A percentile compares a stretch with the other conserved stretches of the same genome.
Conservation (phyloP, 1,284 basidiomycete genomes). For the Vanrija sp. region DNA sequence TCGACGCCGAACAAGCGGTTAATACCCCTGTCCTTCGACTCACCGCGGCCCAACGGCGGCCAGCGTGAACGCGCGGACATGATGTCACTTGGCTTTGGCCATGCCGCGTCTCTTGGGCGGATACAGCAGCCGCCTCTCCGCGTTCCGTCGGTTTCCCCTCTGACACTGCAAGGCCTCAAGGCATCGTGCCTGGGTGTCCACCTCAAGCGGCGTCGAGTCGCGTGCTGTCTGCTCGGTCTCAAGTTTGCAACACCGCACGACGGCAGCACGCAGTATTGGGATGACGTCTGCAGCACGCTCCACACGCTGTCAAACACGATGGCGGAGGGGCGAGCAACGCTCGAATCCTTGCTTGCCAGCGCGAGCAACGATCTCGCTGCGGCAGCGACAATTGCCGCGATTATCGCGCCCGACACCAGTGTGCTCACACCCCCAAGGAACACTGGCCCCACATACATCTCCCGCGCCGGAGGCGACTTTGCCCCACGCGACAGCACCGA, state of each 20-base stretch:
- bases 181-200: slow-evolving; percentile 39
- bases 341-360: slow-evolving; percentile 19
- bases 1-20: not conserved
- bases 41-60: no score
- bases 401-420: not conserved
- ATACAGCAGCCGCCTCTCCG: not conserved
- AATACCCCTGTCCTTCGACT: not conserved
- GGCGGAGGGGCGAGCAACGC: slow-evolving; percentile 11
- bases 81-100: not conserved
- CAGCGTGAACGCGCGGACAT: not conserved
- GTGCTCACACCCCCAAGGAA: not conserved
- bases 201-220: slow-evolving; percentile 34
- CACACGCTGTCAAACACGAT: slow-evolving; percentile 18
- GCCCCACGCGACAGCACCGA: slow-evolving; percentile 13
- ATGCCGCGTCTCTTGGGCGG: not conserved
- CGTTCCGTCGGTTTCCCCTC: slow-evolving; percentile 28
- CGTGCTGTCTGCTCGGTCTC: slow-evolving; percentile 41
- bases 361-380: slow-evolving; percentile 11
- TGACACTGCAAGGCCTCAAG: slow-evolving; percentile 38
- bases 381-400: not conserved
- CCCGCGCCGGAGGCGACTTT: slow-evolving; percentile 1
- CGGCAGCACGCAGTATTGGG: slow-evolving; percentile 25
- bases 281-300: slow-evolving; percentile 20
- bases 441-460: not conserved
- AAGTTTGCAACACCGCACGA: slow-evolving; percentile 20